These are phyloP conservation scores for Venturia effusa DNA, from an alignment of 2,329 filamentous ascomycete species.

Conservation along the genomic window DNA sequence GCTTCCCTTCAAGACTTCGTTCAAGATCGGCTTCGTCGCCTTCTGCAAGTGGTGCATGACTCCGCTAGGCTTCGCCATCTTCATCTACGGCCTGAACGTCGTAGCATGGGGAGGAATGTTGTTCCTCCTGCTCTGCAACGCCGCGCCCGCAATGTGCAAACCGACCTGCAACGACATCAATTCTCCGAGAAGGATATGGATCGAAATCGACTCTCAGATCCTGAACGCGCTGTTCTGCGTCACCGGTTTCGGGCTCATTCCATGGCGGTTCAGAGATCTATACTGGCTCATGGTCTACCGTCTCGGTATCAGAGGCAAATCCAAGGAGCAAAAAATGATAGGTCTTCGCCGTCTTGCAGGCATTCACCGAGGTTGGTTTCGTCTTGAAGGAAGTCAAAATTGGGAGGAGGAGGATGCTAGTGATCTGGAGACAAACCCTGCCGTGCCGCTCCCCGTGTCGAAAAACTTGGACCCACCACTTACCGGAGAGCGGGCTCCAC, in stretches of 20 bases:
- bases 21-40: slow-evolving; percentile 44
- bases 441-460: slow-evolving; percentile 51
- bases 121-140: slow-evolving; percentile 72
- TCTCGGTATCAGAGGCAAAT: slow-evolving; percentile 20
- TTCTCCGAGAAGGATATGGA: slow-evolving; percentile 70
- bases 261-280: slow-evolving; percentile 74
- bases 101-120: slow-evolving; percentile 89
- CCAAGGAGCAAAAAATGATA: slow-evolving; percentile 32
- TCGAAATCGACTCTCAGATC: slow-evolving; percentile 77
- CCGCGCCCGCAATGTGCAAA: slow-evolving; percentile 59
- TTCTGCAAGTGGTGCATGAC: slow-evolving; percentile 68
- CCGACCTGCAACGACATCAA: slow-evolving; percentile 61
- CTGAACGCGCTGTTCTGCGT: slow-evolving; percentile 78
- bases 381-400: slow-evolving; percentile 53
- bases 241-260: slow-evolving; percentile 72
- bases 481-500: slow-evolving; percentile 59
- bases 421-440: slow-evolving; percentile 34
- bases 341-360: slow-evolving; percentile 60
- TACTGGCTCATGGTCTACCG: slow-evolving; percentile 62
- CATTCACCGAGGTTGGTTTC: slow-evolving; percentile 66
- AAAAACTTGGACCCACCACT: slow-evolving; percentile 56
- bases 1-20: slow-evolving; percentile 46
- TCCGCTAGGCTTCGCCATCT: slow-evolving; percentile 64
- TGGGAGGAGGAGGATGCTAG: background rate
- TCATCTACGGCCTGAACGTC: slow-evolving; percentile 70